A percentile compares a stretch with the other conserved stretches of the same genome.
Evolutionary conservation across 2,329 filamentous ascomycete species (phyloP).

Genomic region (Botryosphaeria agaves): DNA sequence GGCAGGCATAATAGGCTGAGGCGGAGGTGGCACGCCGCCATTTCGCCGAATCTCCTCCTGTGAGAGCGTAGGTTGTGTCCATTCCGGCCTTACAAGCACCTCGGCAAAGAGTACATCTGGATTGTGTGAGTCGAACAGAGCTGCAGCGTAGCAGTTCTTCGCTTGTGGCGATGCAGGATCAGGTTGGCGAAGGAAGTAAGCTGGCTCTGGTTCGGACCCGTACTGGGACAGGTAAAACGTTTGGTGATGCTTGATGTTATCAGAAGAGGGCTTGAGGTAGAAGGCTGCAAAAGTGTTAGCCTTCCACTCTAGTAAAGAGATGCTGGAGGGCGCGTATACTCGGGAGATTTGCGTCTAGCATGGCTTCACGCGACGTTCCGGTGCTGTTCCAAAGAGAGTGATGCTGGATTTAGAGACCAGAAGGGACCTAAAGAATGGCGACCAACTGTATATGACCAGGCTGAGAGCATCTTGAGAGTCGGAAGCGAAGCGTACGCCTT

Average conservation of each 20-base stretch:
- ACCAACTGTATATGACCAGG: too few relatives aligned
- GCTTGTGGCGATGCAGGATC: constrained; percentile 53
- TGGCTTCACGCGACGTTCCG: constrained; percentile 17
- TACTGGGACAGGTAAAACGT: constrained; percentile 45
- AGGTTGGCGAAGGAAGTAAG: constrained; percentile 64
- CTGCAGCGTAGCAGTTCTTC: constrained; percentile 72
- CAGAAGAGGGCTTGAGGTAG: constrained; percentile 37
- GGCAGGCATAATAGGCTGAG: constrained; percentile 57
- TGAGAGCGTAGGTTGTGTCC: constrained; percentile 67
- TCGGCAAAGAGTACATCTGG: constrained; percentile 75
- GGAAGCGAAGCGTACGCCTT: too few relatives aligned
- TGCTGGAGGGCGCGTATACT: constrained; percentile 25
- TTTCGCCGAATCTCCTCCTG: constrained; percentile 60
- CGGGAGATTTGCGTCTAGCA: constrained; percentile 92
- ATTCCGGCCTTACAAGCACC: constrained; percentile 67
- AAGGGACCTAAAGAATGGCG: not conserved
- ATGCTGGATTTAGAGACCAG: not conserved
- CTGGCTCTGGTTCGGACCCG: constrained; percentile 62
- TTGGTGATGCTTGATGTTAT: constrained; percentile 33
- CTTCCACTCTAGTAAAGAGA: constrained; percentile 1
- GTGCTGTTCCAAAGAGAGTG: not conserved
- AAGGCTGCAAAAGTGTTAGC: constrained; percentile 33
- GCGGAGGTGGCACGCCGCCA: constrained; percentile 45
- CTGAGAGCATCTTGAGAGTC: too few relatives aligned
- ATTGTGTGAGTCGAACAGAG: constrained; percentile 66